These are phyloP conservation scores for Arthrinium puccinioides DNA, from an alignment of 2,329 filamentous ascomycete species.

Conservation along the genomic window DNA sequence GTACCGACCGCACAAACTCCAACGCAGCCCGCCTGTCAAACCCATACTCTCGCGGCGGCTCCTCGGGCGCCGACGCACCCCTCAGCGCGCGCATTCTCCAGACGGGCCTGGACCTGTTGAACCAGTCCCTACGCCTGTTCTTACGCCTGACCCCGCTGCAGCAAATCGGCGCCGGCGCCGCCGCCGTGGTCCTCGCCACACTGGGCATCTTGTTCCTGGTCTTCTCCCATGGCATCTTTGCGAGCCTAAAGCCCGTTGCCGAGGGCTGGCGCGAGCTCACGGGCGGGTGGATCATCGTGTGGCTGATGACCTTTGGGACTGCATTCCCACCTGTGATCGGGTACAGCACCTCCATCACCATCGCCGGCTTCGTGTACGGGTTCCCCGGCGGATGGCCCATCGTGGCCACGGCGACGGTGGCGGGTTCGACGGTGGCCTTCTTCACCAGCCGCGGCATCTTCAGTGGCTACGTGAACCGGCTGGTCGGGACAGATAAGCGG, in stretches of 20 bases:
- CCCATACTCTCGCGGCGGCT: conserved; percentile 27
- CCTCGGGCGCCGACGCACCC: conserved; percentile 19
- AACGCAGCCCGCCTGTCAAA: conserved; percentile 33
- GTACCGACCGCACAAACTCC: conserved; percentile 10
- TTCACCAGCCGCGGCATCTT: conserved; percentile 73
- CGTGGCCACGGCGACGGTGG: conserved; percentile 68
- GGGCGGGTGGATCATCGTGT: conserved; percentile 70
- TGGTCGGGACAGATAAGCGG: conserved; percentile 76
- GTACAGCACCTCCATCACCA: conserved; percentile 64
- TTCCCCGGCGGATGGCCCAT: conserved; percentile 70
- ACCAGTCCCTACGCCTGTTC: conserved; percentile 41
- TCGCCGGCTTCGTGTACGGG: conserved; percentile 48
- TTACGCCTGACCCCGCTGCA: conserved; percentile 52
- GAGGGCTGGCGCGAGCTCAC: conserved; percentile 67
- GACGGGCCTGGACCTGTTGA: conserved; percentile 31
- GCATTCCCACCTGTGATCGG: conserved; percentile 85
- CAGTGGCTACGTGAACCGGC: conserved; percentile 67
- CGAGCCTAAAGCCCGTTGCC: conserved; percentile 64
- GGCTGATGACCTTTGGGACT: conserved; percentile 65
- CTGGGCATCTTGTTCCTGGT: conserved; percentile 63
- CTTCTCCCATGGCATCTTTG: conserved; percentile 76
- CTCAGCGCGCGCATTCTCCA: conserved; percentile 31
- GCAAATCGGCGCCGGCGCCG: conserved; percentile 48
- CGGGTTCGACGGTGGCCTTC: conserved; percentile 74
- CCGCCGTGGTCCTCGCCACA: conserved; percentile 40